Percentiles rank a stretch among this genome's conserved stretches.
phyloP scores from a whole-genome alignment of 305 asterid genomes.

The Coffea humblotiana region DNA sequence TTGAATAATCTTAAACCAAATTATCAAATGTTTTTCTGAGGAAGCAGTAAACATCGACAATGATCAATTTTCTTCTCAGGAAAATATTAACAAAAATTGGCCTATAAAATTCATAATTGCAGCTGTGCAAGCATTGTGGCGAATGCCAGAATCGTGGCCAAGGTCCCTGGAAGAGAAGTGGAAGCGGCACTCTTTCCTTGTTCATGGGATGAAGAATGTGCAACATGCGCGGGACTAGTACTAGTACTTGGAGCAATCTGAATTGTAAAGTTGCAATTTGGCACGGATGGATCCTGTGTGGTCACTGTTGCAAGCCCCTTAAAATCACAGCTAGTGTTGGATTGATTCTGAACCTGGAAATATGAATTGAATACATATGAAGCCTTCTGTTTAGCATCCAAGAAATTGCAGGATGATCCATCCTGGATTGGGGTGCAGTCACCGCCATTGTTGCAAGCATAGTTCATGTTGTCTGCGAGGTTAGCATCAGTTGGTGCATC shows the following conservation, averaged over 20 bases:
- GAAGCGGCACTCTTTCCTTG: neutral
- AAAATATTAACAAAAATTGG: too few species aligned
- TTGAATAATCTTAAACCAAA: too few species aligned
- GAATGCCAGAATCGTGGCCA: neutral
- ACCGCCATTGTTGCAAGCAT: slow-evolving; percentile 26
- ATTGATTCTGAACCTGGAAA: slow-evolving; percentile 26
- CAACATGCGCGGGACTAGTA: too few species aligned
- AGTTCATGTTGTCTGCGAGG: neutral
- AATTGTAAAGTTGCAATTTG: slow-evolving; percentile 28
- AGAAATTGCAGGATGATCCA: slow-evolving; percentile 23
- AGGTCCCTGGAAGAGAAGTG: neutral
- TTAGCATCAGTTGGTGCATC: neutral
- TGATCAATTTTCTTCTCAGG: too few species aligned
- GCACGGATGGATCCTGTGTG: slow-evolving; percentile 20
- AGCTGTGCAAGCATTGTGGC: too few species aligned
- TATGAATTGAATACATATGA: slow-evolving; percentile 28
- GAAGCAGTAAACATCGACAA: too few species aligned
- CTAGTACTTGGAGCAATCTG: slow-evolving; percentile 3
- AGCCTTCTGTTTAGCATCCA: slow-evolving; percentile 10
- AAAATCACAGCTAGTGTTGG: slow-evolving; percentile 8
- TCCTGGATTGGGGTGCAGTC: slow-evolving; percentile 24
- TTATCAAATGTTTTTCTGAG: too few species aligned
- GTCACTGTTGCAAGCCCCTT: slow-evolving; percentile 20
- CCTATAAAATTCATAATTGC: too few species aligned
- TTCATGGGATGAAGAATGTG: neutral